phyloP scores from a whole-genome alignment of 768 basidiomycete species.

The Piloderma croceum region DNA sequence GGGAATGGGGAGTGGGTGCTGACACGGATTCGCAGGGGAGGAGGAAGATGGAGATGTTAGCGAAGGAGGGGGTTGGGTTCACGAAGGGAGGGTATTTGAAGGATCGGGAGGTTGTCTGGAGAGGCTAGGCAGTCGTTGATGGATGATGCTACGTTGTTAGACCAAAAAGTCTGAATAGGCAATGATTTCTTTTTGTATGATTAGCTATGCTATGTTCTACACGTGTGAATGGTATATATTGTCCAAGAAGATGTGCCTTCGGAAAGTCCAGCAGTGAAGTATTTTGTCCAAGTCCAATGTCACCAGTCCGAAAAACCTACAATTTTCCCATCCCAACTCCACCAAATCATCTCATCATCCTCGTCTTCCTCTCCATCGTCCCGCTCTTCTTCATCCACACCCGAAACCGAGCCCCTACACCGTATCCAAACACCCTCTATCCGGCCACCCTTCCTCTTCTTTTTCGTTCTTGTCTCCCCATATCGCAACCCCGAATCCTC shows the following conservation, averaged over 20 bases:
- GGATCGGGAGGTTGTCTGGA: too few species aligned
- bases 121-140: too few species aligned
- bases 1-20: constrained; percentile 50
- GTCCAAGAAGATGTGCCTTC: too few species aligned
- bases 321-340: constrained; percentile 46
- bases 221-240: too few species aligned
- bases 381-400: constrained; percentile 1
- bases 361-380: constrained; percentile 23
- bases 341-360: constrained; percentile 47
- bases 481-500: constrained; percentile 15
- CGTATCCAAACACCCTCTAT: constrained; percentile 40
- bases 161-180: too few species aligned
- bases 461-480: constrained; percentile 21
- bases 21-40: constrained; percentile 37
- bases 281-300: too few species aligned
- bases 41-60: constrained; percentile 45
- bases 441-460: constrained; percentile 19
- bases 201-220: too few species aligned
- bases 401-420: constrained; percentile 14
- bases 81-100: constrained; percentile 38
- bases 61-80: constrained; percentile 50
- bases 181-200: too few species aligned
- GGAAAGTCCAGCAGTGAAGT: too few species aligned
- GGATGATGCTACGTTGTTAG: too few species aligned
- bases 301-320: constrained; percentile 46